Evolutionary conservation across 176 grass and related monocot species (phyloP).

Genomic region (Triticum monococcum): DNA sequence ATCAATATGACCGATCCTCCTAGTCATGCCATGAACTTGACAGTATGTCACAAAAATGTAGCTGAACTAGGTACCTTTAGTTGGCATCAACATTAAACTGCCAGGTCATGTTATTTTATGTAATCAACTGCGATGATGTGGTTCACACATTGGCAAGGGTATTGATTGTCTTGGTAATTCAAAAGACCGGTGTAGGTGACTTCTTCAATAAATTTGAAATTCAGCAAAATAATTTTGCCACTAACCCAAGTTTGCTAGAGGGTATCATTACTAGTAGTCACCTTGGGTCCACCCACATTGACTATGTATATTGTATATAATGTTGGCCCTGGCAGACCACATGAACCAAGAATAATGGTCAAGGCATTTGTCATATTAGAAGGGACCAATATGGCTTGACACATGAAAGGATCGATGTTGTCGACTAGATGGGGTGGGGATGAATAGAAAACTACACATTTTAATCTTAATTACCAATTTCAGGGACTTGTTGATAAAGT

Average conservation of each 20-base stretch:
- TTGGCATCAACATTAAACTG: constrained; percentile 44
- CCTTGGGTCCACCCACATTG: too few relatives aligned
- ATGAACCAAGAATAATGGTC: constrained; percentile 23
- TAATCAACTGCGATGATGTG: constrained; percentile 40
- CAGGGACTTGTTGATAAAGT: too few relatives aligned
- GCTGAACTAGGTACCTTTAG: constrained; percentile 58
- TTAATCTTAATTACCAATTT: too few relatives aligned
- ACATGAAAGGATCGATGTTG: too few relatives aligned
- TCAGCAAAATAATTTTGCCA: too few relatives aligned
- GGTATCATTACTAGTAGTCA: too few relatives aligned
- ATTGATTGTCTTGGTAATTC: constrained; percentile 32
- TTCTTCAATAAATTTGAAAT: too few relatives aligned
- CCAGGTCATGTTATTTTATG: constrained; percentile 59
- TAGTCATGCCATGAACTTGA: too few relatives aligned
- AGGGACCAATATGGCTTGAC: constrained; percentile 63
- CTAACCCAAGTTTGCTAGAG: too few relatives aligned
- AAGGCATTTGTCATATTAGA: constrained; percentile 57
- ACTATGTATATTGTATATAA: constrained; percentile 32
- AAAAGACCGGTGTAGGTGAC: constrained; percentile 31
- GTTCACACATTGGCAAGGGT: constrained; percentile 51
- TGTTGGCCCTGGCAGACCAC: constrained; percentile 59
- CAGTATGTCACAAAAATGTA: constrained; percentile 82
- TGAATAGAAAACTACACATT: too few relatives aligned
- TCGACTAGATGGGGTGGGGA: too few relatives aligned
- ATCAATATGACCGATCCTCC: too few relatives aligned